phyloP scores from a whole-genome alignment of 192 early-diverging fungal species.

The Jimgerdemannia flammicorona region DNA sequence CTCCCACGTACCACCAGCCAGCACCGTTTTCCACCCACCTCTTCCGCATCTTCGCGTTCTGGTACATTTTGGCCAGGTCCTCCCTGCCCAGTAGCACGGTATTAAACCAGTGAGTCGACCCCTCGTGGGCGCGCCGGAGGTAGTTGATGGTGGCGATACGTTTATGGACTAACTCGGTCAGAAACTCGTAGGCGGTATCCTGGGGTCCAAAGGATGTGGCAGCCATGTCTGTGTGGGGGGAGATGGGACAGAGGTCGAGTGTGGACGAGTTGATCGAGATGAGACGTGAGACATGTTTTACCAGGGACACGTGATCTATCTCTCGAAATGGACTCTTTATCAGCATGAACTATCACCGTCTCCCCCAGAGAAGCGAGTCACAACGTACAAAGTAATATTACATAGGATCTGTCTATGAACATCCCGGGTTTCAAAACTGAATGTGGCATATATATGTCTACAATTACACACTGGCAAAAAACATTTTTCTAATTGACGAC shows the following conservation, averaged over 20 bases:
- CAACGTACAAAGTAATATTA: too few relatives aligned
- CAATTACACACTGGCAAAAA: too few relatives aligned
- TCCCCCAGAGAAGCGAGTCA: too few relatives aligned
- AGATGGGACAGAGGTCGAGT: not conserved
- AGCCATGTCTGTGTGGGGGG: not conserved
- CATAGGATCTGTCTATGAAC: too few relatives aligned
- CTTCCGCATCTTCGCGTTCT: conserved; percentile 34
- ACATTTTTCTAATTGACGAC: too few relatives aligned
- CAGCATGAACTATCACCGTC: too few relatives aligned
- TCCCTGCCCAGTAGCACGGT: conserved; percentile 37
- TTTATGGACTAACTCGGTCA: conserved; percentile 41
- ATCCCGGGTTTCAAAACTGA: too few relatives aligned
- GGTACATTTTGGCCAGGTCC: conserved; percentile 29
- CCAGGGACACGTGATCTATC: too few relatives aligned
- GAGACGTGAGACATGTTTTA: too few relatives aligned
- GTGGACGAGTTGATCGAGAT: too few relatives aligned
- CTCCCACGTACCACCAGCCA: not conserved
- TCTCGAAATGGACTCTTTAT: too few relatives aligned
- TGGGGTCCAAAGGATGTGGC: conserved; percentile 6
- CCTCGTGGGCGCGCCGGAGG: conserved; percentile 36
- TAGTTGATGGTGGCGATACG: conserved; percentile 42
- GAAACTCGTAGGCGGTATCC: conserved; percentile 27
- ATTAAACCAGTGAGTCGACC: conserved; percentile 46
- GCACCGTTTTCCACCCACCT: conserved; percentile 10
- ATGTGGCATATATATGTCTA: too few relatives aligned